Percentiles rank a stretch among this genome's conserved stretches.
phyloP scores from a whole-genome alignment of 1,139 yeast genomes.

The Saccharomyces hybrid region DNA sequence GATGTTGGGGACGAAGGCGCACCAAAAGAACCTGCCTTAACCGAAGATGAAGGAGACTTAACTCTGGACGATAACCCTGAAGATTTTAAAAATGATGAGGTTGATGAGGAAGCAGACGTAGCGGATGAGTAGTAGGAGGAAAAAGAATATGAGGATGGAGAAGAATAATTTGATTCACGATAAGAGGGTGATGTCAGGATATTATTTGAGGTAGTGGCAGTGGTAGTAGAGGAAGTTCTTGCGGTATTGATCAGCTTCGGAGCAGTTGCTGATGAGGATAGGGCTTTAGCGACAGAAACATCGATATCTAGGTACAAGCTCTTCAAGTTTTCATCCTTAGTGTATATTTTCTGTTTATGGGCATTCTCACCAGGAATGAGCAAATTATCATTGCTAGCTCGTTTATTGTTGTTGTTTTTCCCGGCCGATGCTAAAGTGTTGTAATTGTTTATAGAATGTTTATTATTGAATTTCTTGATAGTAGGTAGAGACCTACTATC shows the following conservation, averaged over 20 bases:
- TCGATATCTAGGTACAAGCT: conserved; percentile 42
- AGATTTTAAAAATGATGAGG: conserved; percentile 10
- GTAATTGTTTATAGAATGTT: conserved; percentile 4
- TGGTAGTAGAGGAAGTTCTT: conserved; percentile 1
- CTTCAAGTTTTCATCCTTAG: conserved; percentile 1
- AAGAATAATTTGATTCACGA: conserved; percentile 35
- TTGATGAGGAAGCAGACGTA: conserved; percentile 9
- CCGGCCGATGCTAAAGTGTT: conserved; percentile 1
- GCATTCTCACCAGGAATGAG: not conserved
- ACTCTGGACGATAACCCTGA: conserved; percentile 3
- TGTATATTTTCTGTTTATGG: not conserved
- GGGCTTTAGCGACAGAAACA: conserved; percentile 44
- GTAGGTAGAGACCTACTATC: conserved; percentile 32
- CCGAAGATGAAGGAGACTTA: not conserved
- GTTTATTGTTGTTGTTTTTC: conserved; percentile 7
- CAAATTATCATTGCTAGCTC: conserved; percentile 7
- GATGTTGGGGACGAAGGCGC: conserved; percentile 4
- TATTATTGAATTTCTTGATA: conserved; percentile 17
- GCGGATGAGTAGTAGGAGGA: conserved; percentile 6
- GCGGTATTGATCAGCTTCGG: not conserved
- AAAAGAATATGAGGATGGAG: conserved; percentile 9
- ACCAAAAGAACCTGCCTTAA: not conserved
- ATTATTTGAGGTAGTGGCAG: conserved; percentile 48
- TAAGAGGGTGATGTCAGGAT: conserved; percentile 61
- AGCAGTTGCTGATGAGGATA: conserved; percentile 34